Conservation (phyloP, 1,139 yeast species). For the Blastobotrys apis region DNA sequence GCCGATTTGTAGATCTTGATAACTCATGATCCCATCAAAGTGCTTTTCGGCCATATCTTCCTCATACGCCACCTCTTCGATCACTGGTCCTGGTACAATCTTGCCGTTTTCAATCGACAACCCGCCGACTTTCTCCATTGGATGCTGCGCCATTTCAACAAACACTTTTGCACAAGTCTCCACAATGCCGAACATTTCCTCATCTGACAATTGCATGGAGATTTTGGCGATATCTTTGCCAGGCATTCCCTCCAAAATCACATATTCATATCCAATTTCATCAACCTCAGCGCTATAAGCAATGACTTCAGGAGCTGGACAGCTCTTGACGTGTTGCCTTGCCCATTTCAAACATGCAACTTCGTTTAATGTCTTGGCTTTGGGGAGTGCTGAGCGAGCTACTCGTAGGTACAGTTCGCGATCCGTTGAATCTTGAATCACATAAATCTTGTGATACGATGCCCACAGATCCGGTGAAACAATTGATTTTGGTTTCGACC, state of each 20-base stretch:
- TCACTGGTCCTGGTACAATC: constrained; percentile 8
- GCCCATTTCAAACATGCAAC: constrained; percentile 13
- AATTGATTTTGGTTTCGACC: constrained; percentile 4
- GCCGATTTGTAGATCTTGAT: constrained; percentile 11
- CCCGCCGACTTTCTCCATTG: constrained; percentile 12
- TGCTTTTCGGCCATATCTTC: neutral
- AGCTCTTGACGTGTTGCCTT: constrained; percentile 1
- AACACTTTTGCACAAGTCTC: constrained; percentile 7
- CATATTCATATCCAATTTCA: constrained; percentile 11
- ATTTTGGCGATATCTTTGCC: constrained; percentile 6
- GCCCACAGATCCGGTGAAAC: constrained; percentile 8
- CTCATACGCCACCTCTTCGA: constrained; percentile 13
- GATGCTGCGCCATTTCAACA: constrained; percentile 9
- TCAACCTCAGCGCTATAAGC: constrained; percentile 6
- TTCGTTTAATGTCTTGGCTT: constrained; percentile 10
- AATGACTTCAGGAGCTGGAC: constrained; percentile 9
- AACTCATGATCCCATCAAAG: neutral
- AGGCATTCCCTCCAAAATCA: constrained; percentile 5
- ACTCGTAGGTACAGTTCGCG: constrained; percentile 8
- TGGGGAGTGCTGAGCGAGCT: constrained; percentile 11
- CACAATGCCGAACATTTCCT: neutral
- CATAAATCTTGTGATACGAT: constrained; percentile 11
- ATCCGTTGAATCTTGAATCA: neutral
- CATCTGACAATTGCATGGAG: neutral
- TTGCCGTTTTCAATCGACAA: constrained; percentile 4